These are phyloP conservation scores for Pichia sp. DNA, from an alignment of 1,139 yeast species.

Conservation along the genomic window DNA sequence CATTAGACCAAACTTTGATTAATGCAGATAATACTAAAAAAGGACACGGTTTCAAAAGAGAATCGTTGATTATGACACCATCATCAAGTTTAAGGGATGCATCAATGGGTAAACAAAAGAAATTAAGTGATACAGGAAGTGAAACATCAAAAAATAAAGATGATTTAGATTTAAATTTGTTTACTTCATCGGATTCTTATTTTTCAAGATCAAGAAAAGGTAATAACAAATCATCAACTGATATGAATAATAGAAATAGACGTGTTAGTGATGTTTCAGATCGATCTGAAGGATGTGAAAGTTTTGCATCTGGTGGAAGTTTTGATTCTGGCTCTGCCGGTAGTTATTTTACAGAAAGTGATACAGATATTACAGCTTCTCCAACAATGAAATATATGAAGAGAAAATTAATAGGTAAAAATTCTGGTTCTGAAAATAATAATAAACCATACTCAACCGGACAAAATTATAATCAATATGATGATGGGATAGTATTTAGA, in stretches of 20 bases:
- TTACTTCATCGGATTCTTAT: conserved; percentile 28
- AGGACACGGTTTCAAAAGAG: background rate
- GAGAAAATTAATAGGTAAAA: background rate
- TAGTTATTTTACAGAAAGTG: conserved; percentile 18
- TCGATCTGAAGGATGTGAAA: conserved; percentile 16
- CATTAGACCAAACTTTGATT: conserved; percentile 20
- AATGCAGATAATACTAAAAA: background rate
- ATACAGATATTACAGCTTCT: conserved; percentile 19
- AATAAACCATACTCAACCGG: background rate
- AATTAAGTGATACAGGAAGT: background rate
- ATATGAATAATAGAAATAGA: conserved; percentile 13
- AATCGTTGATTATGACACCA: background rate
- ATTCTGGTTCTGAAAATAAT: background rate
- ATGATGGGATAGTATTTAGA: conserved; percentile 11
- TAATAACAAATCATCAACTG: background rate
- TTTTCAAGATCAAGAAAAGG: conserved; percentile 21
- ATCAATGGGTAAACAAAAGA: background rate
- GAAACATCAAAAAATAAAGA: conserved; percentile 8
- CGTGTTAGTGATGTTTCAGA: conserved; percentile 27
- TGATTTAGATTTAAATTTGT: conserved; percentile 9
- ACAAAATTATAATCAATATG: conserved; percentile 1
- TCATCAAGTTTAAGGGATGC: background rate
- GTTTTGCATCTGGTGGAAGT: conserved; percentile 8
- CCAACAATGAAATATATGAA: conserved; percentile 9
- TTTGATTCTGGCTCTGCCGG: conserved; percentile 13